Conservation (phyloP, 2,329 filamentous ascomycete genomes). For the Aspergillus viridinutans region DNA sequence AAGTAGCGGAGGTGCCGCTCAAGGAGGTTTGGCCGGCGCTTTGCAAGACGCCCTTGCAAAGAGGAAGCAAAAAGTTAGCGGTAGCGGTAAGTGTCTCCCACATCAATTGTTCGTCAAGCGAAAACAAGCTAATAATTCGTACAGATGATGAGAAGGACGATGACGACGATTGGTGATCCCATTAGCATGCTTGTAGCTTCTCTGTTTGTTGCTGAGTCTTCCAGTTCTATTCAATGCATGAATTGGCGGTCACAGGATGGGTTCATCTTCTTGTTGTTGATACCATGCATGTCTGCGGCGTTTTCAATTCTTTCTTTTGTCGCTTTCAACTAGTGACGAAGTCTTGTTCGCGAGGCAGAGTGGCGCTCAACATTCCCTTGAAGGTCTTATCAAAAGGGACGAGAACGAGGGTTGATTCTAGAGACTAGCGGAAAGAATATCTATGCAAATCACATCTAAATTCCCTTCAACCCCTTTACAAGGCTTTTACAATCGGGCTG, state of each 20-base stretch:
- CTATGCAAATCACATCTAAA: neutral
- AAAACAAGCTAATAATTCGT: slow-evolving; percentile 21
- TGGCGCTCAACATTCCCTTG: neutral
- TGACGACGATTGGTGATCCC: slow-evolving; percentile 43
- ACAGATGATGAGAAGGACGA: slow-evolving; percentile 45
- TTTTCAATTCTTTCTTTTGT: slow-evolving; percentile 4
- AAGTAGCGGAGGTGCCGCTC: slow-evolving; percentile 49
- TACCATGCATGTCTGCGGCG: slow-evolving; percentile 11
- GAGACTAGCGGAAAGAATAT: neutral
- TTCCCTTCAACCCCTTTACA: neutral
- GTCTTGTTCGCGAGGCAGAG: neutral
- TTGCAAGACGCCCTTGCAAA: slow-evolving; percentile 72
- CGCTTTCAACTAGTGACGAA: neutral
- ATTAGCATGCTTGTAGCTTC: neutral
- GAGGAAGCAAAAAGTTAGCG: slow-evolving; percentile 89
- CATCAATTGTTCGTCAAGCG: neutral
- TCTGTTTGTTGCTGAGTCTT: neutral
- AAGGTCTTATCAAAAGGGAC: neutral
- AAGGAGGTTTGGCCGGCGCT: slow-evolving; percentile 71
- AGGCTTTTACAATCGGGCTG: neutral
- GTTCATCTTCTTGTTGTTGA: slow-evolving; percentile 11
- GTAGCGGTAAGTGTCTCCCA: slow-evolving; percentile 70
- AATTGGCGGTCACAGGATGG: neutral
- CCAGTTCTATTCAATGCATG: slow-evolving; percentile 2
- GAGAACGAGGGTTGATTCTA: neutral